A percentile compares a stretch with the other conserved stretches of the same genome.
Conservation (phyloP, 495 filamentous ascomycete species). For the Hypoxylon fragiforme region DNA sequence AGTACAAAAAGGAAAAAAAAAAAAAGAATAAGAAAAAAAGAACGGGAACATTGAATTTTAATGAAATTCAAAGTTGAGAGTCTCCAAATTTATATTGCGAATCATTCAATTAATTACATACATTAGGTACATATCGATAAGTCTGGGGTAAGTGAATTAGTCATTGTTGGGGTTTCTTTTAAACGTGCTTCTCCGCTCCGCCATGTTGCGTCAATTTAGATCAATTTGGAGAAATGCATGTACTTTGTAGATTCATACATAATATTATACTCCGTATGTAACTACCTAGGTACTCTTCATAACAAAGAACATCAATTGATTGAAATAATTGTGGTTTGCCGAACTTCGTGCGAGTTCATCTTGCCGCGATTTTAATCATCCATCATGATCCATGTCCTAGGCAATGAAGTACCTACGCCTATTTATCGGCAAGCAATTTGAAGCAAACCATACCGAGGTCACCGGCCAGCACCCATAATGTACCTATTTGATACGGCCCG, state of each 20-base stretch:
- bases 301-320: not conserved
- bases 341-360: conserved; percentile 1
- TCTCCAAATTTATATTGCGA: conserved; percentile 25
- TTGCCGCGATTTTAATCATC: not conserved
- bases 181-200: too few species aligned
- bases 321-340: conserved; percentile 2
- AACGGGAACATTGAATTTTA: not conserved
- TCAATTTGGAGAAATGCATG: not conserved
- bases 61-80: too few species aligned
- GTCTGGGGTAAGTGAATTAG: conserved; percentile 15
- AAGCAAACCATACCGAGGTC: not conserved
- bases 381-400: too few species aligned
- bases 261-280: conserved; percentile 1
- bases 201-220: conserved; percentile 12
- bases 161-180: too few species aligned
- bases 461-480: not conserved
- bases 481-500: too few species aligned
- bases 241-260: conserved; percentile 2
- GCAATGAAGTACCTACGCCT: too few species aligned
- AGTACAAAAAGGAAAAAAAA: not conserved
- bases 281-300: not conserved
- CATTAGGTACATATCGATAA: too few species aligned
- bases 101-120: conserved; percentile 1
- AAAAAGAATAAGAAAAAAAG: not conserved
- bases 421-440: not conserved